Evolutionary conservation across 768 basidiomycete species (phyloP).

Genomic region (Pleurotus platypus): DNA sequence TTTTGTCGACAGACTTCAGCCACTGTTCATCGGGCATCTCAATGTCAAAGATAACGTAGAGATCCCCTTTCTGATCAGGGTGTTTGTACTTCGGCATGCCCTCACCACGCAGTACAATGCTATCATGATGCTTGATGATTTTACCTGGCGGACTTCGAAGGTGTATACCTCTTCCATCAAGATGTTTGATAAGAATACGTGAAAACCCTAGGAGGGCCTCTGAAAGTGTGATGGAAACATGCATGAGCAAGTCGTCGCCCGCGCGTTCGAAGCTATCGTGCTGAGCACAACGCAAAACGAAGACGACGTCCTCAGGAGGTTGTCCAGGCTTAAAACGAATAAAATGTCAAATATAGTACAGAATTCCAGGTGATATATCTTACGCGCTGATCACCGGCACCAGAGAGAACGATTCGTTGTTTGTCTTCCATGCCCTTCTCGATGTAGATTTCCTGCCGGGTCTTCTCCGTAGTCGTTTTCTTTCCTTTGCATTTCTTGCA

Average conservation of each 20-base stretch:
- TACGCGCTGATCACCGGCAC: slow-evolving; percentile 90
- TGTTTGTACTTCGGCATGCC: slow-evolving; percentile 84
- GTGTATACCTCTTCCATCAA: slow-evolving; percentile 90
- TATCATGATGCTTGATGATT: slow-evolving; percentile 70
- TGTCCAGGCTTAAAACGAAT: slow-evolving; percentile 64
- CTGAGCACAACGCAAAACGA: slow-evolving; percentile 61
- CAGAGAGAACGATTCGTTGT: slow-evolving; percentile 83
- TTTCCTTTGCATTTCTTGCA: slow-evolving; percentile 96
- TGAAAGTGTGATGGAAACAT: slow-evolving; percentile 83
- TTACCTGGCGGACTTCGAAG: slow-evolving; percentile 72
- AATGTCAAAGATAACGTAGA: slow-evolving; percentile 78
- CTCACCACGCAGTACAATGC: slow-evolving; percentile 75
- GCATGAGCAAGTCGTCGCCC: slow-evolving; percentile 76
- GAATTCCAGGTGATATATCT: slow-evolving; percentile 9
- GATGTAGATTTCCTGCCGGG: slow-evolving; percentile 80
- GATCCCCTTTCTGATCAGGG: slow-evolving; percentile 68
- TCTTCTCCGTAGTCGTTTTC: slow-evolving; percentile 83
- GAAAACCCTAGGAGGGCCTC: slow-evolving; percentile 96
- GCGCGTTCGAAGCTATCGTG: slow-evolving; percentile 85
- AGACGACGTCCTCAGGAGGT: slow-evolving; percentile 89
- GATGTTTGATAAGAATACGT: slow-evolving; percentile 83
- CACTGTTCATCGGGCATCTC: slow-evolving; percentile 87
- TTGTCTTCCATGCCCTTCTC: slow-evolving; percentile 85
- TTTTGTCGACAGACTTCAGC: slow-evolving; percentile 60
- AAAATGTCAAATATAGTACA: slow-evolving; percentile 9